Conservation (phyloP, 371 early-diverging fungal genomes). For the Saksenaea oblongispora region DNA sequence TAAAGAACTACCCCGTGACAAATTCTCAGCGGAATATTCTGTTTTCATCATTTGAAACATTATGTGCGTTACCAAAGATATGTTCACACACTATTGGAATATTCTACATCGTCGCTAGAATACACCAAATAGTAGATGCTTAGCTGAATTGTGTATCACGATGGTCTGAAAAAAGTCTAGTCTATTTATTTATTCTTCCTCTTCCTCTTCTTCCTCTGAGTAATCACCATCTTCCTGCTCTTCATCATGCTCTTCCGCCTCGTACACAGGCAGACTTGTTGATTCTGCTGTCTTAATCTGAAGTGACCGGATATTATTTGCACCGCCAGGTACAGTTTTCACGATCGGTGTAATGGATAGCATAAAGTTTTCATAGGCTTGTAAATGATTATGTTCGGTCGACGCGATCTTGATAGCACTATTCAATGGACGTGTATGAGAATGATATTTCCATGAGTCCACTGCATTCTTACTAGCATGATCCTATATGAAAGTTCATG, state of each 20-base stretch:
- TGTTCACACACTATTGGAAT: too few species aligned
- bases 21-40: too few species aligned
- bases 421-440: background rate
- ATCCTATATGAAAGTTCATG: constrained; percentile 71
- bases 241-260: constrained; percentile 26
- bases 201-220: constrained; percentile 28
- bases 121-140: too few species aligned
- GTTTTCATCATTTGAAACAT: background rate
- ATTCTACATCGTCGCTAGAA: too few species aligned
- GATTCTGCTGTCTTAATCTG: constrained; percentile 82
- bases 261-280: constrained; percentile 78
- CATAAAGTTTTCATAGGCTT: constrained; percentile 80
- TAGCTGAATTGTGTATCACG: too few species aligned
- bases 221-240: constrained; percentile 28
- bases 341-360: constrained; percentile 58
- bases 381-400: constrained; percentile 54
- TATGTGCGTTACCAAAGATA: too few species aligned
- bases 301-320: constrained; percentile 78
- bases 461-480: constrained; percentile 55
- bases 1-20: background rate
- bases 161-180: background rate
- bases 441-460: background rate
- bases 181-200: constrained; percentile 1
- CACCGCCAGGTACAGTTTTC: constrained; percentile 68
- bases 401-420: constrained; percentile 76